These are phyloP conservation scores for Chaetomiaceae sp. DNA, from an alignment of 2,329 filamentous ascomycete genomes.

Conservation along the genomic window DNA sequence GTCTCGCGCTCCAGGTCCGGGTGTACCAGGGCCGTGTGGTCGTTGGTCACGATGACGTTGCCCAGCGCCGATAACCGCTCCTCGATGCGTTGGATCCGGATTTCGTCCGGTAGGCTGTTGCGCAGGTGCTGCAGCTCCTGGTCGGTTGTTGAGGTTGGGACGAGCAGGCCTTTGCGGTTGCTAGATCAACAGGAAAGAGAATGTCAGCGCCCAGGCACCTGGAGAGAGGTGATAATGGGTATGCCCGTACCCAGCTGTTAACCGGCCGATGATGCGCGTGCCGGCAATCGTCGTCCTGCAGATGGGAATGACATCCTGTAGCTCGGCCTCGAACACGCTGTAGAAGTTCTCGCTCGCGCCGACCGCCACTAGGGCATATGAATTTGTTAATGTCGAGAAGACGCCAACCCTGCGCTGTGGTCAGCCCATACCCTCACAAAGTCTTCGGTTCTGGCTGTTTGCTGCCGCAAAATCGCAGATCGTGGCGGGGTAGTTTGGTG, in stretches of 20 bases:
- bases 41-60: constrained; percentile 94
- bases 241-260: constrained; percentile 74
- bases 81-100: constrained; percentile 96
- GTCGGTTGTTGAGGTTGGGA: constrained; percentile 93
- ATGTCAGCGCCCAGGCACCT: constrained; percentile 10
- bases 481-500: constrained; percentile 18
- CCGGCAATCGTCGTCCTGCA: constrained; percentile 95
- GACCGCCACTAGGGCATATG: constrained; percentile 88
- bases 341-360: constrained; percentile 99
- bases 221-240: neutral
- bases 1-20: constrained; percentile 96
- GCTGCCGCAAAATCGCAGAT: constrained; percentile 13
- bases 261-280: constrained; percentile 88
- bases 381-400: constrained; percentile 94
- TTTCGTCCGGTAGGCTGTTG: constrained; percentile 84
- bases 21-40: constrained; percentile 94
- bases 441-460: constrained; percentile 3
- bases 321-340: constrained; percentile 95
- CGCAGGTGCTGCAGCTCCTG: constrained; percentile 97
- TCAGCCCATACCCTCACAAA: constrained; percentile 11
- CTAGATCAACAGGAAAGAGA: constrained; percentile 41
- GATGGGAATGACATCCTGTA: constrained; percentile 96
- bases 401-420: constrained; percentile 72
- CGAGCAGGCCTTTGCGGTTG: constrained; percentile 94
- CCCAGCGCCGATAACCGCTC: constrained; percentile 92